Base-by-base conservation (phyloP, 163 green algal species). In the Picocystis sp. region DNA sequence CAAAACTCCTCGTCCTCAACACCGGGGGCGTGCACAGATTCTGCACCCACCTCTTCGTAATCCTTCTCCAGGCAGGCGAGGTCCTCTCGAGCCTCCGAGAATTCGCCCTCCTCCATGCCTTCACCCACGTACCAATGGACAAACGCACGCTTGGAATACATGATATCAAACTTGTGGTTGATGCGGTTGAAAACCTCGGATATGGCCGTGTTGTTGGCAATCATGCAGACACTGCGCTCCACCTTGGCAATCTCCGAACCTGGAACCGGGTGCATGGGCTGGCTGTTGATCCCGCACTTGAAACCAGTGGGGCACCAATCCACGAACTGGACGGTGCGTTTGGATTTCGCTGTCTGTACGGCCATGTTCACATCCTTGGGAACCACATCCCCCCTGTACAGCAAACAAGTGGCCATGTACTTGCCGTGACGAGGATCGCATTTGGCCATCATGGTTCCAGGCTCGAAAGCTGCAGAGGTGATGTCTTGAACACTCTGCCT, bases 221-320 rank as follows among this genome's bases (percentile, higher is more conserved):
- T 54, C 47, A 54, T 54, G 47, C 47, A 54, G 5, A 54, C 47
- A 35, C 12, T 35, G n/a, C 47, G 35, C 47, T 54, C 25, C n/a
- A 54, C 47, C 47, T 54, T 54, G 47, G 47, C 47, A 11, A 54
- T 33, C n/a, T 54, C 47, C 34, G 25, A 33, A 54, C 47, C 47
- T 34, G 47, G 47, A 22, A 54, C 47, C 25, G 38, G 25, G 19
- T 33, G 35, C 41, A 35, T 33, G 35, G 47, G 47, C 13, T 54
- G 47, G 47, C 41, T 45, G 47, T 54, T 54, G 47, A 54, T 54
- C 19, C 47, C 47, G 47, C 47, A 54, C 47, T 54, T 54, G 47
- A 54, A 54, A 45, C 47, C 47, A 29, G 47, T 54, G 35, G 47
- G 47, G 47, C 47, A 54, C 47, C 47, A 54, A 14, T 54, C 47